Evolutionary conservation across 306 rosid species (phyloP), one percentile per base, ranked within the genome.

Genomic region (Gynostemma pentaphyllum): DNA sequence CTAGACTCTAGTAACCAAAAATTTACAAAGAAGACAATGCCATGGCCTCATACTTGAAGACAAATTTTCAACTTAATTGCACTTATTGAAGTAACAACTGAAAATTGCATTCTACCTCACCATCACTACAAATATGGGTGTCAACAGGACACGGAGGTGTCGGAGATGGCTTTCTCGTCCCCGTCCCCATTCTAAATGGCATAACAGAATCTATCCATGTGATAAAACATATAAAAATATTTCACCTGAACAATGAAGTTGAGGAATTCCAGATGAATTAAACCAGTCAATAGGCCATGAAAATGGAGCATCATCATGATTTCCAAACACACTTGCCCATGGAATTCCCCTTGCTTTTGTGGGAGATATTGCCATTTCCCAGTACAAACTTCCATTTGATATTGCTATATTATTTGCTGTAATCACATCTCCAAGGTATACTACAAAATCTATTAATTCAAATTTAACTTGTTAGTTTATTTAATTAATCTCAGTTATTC

Each of bases 271-370:
- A 28, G 80, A 75, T 1, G 81, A 5, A 21, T 83, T 84, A 71
- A 90, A 87, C 97, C 97, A 87, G 66, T 90, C 80, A 12, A 81
- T 21, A 23, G 95, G 95, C 95, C 97, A 90, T 22, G 72, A 73
- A 73, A 91, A 91, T 2, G 83, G 42, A 3, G 95, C 95, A 74
- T 91, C 97, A 51, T 87, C 96, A 47, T 87, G 97, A 69, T 91
- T 87, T 64, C 96, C 95, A 23, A 83, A 91, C 45, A 87, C 85
- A 72, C 80, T 80, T 5, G 96, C 95, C 83, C 84, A 85, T 15
- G 95, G 91, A 64, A 85, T 83, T 16, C 87, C 85, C 49, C 74
- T 75, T 37, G 74, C 76, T 85, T 79, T 83, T 42, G 92, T 63
- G 22, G 96, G 95, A 45, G 89, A 83, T 62, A 57, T 67, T 52